Conservation (phyloP, 2,329 filamentous ascomycete species). For the Alternaria sp. region DNA sequence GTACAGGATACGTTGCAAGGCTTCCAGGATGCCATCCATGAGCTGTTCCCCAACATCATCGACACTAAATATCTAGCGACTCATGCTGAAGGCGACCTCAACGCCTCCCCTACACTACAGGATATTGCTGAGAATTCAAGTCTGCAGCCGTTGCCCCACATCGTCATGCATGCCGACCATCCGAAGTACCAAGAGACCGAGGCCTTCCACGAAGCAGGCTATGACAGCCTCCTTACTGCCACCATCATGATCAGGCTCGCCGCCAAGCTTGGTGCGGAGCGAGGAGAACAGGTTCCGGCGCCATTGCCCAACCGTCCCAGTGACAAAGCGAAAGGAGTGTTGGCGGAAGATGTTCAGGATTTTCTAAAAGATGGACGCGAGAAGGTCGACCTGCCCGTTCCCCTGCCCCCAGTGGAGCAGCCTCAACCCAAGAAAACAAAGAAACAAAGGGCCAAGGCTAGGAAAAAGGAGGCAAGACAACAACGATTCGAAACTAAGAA, state of each 20-base stretch:
- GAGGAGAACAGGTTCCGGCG: neutral
- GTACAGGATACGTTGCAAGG: slow-evolving; percentile 53
- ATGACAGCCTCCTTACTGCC: slow-evolving; percentile 67
- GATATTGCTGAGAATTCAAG: slow-evolving; percentile 56
- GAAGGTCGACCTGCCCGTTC: slow-evolving; percentile 19
- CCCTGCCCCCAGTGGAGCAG: slow-evolving; percentile 19
- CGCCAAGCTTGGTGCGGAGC: slow-evolving; percentile 55
- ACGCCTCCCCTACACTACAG: slow-evolving; percentile 56
- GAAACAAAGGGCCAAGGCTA: slow-evolving; percentile 22
- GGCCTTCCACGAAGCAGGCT: slow-evolving; percentile 66
- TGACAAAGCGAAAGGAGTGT: neutral
- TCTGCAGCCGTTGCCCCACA: slow-evolving; percentile 50
- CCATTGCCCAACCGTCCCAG: neutral
- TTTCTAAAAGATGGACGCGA: slow-evolving; percentile 23
- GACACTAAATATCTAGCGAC: slow-evolving; percentile 71
- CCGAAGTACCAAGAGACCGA: slow-evolving; percentile 50
- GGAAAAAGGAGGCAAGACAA: slow-evolving; percentile 12
- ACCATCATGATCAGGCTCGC: slow-evolving; percentile 64
- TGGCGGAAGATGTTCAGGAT: slow-evolving; percentile 12
- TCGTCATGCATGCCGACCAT: slow-evolving; percentile 43
- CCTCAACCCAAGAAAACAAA: neutral
- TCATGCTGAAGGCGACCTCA: slow-evolving; percentile 60
- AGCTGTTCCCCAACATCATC: slow-evolving; percentile 63
- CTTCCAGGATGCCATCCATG: slow-evolving; percentile 60
- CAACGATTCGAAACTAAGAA: slow-evolving; percentile 35